A percentile compares a stretch with the other conserved stretches of the same genome.
Conservation (phyloP, 2,329 filamentous ascomycete genomes). For the Shiraia sp. region DNA sequence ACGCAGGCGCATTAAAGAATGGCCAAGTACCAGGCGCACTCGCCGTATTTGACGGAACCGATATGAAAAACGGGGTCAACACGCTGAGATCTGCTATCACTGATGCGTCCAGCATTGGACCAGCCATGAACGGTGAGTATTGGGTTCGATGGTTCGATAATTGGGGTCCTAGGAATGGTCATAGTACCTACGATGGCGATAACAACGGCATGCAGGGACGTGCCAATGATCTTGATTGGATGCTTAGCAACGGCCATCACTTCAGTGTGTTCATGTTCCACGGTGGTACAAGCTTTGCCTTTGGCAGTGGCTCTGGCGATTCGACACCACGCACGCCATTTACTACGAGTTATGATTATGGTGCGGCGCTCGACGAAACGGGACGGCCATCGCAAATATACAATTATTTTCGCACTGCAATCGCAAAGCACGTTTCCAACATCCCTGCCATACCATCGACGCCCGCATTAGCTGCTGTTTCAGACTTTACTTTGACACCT, state of each 20-base stretch:
- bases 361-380: conserved; percentile 55
- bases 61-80: conserved; percentile 46
- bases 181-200: conserved; percentile 38
- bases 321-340: conserved; percentile 47
- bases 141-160: conserved; percentile 52
- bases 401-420: conserved; percentile 45
- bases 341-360: conserved; percentile 57
- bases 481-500: conserved; percentile 46
- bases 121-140: conserved; percentile 56
- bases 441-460: conserved; percentile 46
- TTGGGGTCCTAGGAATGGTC: conserved; percentile 48
- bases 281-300: conserved; percentile 57
- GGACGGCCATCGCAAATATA: conserved; percentile 54
- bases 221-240: conserved; percentile 27
- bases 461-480: conserved; percentile 39
- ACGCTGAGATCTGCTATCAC: conserved; percentile 51
- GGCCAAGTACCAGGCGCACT: conserved; percentile 52
- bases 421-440: conserved; percentile 44
- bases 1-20: conserved; percentile 49
- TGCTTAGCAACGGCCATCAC: conserved; percentile 36
- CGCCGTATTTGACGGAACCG: conserved; percentile 52
- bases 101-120: conserved; percentile 49
- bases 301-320: conserved; percentile 53
- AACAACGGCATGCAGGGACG: conserved; percentile 18
- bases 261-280: conserved; percentile 60